These are phyloP conservation scores for Alternaria hordeiaustralica DNA, from an alignment of 2,329 filamentous ascomycete genomes.

Conservation along the genomic window DNA sequence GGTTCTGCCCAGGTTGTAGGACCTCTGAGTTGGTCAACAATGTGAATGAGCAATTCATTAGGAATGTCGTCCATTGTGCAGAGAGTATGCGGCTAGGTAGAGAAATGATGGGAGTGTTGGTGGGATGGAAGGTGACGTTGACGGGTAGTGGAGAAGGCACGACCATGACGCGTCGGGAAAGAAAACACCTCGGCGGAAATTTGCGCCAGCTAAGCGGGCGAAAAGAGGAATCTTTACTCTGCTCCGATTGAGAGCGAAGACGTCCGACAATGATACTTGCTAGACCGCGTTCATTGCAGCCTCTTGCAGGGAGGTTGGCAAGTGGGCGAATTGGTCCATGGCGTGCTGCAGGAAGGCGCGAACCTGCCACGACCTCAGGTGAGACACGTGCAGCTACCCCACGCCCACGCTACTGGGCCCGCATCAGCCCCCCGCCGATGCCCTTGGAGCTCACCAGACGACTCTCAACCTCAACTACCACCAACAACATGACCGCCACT, in stretches of 20 bases:
- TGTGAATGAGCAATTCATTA: not conserved
- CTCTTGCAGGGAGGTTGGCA: not conserved
- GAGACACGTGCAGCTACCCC: not conserved
- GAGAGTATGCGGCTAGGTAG: too few species aligned
- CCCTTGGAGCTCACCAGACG: not conserved
- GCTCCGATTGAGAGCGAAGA: not conserved
- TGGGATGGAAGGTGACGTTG: not conserved
- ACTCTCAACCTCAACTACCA: not conserved
- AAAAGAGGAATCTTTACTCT: not conserved
- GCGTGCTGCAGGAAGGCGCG: not conserved
- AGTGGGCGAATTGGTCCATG: not conserved
- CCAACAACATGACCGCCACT: constrained; percentile 30
- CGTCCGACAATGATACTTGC: not conserved
- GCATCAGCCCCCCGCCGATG: not conserved
- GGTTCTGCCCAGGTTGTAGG: not conserved
- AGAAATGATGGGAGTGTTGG: not conserved
- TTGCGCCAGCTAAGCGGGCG: not conserved
- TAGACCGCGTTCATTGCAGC: not conserved
- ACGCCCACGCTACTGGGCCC: not conserved
- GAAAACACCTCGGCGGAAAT: not conserved
- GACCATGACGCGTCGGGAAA: not conserved
- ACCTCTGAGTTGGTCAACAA: not conserved
- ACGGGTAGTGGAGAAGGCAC: not conserved
- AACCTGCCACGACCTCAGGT: not conserved
- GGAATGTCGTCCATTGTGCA: not conserved